Base-by-base conservation (phyloP, 1,284 basidiomycete genomes). In the Fistulina hepatica region DNA sequence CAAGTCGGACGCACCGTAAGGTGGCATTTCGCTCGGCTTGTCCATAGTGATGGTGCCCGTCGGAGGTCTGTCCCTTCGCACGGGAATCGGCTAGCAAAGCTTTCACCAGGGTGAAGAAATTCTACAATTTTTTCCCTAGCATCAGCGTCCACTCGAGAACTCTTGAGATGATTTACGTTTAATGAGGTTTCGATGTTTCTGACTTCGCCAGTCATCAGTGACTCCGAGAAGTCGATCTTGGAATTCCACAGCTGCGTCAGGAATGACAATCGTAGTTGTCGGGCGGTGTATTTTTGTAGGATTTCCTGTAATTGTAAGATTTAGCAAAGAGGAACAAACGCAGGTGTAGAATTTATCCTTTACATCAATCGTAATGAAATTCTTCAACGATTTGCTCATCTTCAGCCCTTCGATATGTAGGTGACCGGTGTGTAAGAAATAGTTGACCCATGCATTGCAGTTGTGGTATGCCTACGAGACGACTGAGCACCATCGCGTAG, bases 311-410 rank as follows among this genome's bases (percentile, higher is more conserved):
- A 24, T 38, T 21, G 44, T 30, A 23, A 37, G 27, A 27, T 33
- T 36, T 5, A 34, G 16, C 34, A 43, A 24, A 38, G 13, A 34
- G 4, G 26, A 10, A 11, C n/a, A n/a, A n/a, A n/a, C n/a, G n/a
- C n/a, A n/a, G 33, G 31, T 15, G 32, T 13, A 23, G 25, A 24
- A 33, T 24, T 7, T 8, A n/a, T 21, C 24, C 34, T 81, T 59
- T 53, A 91, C 91, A 53, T 95, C 88, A 50, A 98, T 95, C 6
- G 94, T 95, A 53, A 98, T 97, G 53, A 98, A 99, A 58, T 99
- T 99, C 61, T 99, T 99, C 43, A 99, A 65, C 6, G 91, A 95
- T 63, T 99, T 99, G 64, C 88, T 92, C 95, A 99, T 99, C 61
- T 99, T 99, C 45, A 97, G 67, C 13, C 95, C 95, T 58, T 97